A percentile compares a stretch with the other conserved stretches of the same genome.
phyloP scores from a whole-genome alignment of 805 yeast species.

The Yarrowia hollandica region DNA sequence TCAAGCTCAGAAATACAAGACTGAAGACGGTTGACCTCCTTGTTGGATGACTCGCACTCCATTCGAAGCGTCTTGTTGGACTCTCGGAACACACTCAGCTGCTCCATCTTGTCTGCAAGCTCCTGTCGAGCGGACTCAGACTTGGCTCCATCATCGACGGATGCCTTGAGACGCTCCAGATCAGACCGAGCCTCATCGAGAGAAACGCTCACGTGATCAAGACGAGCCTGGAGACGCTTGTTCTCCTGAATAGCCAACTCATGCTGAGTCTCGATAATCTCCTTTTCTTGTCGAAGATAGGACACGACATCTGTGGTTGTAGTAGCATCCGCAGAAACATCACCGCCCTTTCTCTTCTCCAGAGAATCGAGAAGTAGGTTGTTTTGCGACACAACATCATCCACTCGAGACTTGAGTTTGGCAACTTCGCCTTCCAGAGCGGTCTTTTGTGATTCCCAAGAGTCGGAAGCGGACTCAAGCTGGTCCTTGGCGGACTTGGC shows the following conservation, averaged over 20 bases:
- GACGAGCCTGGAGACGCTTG: slow-evolving; percentile 51
- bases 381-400: slow-evolving; percentile 68
- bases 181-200: slow-evolving; percentile 55
- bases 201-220: slow-evolving; percentile 51
- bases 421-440: slow-evolving; percentile 51
- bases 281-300: slow-evolving; percentile 73
- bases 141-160: slow-evolving; percentile 32
- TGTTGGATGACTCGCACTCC: slow-evolving; percentile 46
- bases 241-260: slow-evolving; percentile 56
- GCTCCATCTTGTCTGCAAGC: slow-evolving; percentile 56
- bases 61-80: slow-evolving; percentile 64
- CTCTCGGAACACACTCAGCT: slow-evolving; percentile 63
- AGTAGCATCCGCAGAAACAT: slow-evolving; percentile 21
- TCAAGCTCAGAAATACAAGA: slow-evolving; percentile 41
- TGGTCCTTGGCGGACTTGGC: slow-evolving; percentile 33
- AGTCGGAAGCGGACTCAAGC: slow-evolving; percentile 40
- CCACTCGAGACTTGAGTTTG: slow-evolving; percentile 48
- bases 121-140: slow-evolving; percentile 46
- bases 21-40: slow-evolving; percentile 46
- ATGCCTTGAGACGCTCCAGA: slow-evolving; percentile 42
- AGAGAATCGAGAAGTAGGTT: slow-evolving; percentile 66
- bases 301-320: slow-evolving; percentile 50
- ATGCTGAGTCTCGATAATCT: slow-evolving; percentile 61
- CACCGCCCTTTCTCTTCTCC: slow-evolving; percentile 44
- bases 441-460: slow-evolving; percentile 49